phyloP scores from a whole-genome alignment of 2,329 filamentous ascomycete genomes.

The Hawksworthiomyces lignivorus region DNA sequence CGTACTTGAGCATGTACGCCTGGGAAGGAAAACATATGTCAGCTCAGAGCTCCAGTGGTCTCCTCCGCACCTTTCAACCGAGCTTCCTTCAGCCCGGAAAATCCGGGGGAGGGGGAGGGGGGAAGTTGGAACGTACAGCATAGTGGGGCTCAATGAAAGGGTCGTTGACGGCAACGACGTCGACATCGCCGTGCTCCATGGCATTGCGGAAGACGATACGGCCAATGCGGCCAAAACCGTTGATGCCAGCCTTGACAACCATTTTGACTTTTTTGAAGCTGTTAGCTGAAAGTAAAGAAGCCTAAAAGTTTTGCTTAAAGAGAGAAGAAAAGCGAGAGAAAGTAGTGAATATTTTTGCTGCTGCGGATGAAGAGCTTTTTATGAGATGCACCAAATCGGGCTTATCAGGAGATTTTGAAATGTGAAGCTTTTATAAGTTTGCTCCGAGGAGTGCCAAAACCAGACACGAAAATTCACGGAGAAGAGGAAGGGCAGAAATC shows the following conservation, averaged over 20 bases:
- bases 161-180: constrained; percentile 96
- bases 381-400: too few relatives aligned
- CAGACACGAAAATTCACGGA: neutral
- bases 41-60: too few relatives aligned
- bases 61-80: too few relatives aligned
- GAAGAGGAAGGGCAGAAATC: neutral
- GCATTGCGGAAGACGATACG: constrained; percentile 99
- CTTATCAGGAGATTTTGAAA: too few relatives aligned
- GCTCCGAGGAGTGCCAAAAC: too few relatives aligned
- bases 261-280: constrained; percentile 35
- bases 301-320: neutral
- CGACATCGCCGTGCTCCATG: constrained; percentile 78
- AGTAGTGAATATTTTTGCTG: neutral
- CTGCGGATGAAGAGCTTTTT: too few relatives aligned
- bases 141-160: constrained; percentile 98
- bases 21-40: too few relatives aligned
- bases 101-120: constrained; percentile 1
- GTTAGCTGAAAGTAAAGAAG: constrained; percentile 1
- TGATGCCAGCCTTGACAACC: constrained; percentile 82
- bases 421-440: too few relatives aligned
- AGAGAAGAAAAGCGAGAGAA: neutral
- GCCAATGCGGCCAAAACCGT: constrained; percentile 99
- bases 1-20: constrained; percentile 99
- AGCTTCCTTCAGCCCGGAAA: too few relatives aligned
- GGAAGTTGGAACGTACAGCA: constrained; percentile 62